Percentiles rank a stretch among this genome's conserved stretches.
These are phyloP conservation scores for Termitomyces sp. DNA, from an alignment of 768 basidiomycete species.

Conservation along the genomic window DNA sequence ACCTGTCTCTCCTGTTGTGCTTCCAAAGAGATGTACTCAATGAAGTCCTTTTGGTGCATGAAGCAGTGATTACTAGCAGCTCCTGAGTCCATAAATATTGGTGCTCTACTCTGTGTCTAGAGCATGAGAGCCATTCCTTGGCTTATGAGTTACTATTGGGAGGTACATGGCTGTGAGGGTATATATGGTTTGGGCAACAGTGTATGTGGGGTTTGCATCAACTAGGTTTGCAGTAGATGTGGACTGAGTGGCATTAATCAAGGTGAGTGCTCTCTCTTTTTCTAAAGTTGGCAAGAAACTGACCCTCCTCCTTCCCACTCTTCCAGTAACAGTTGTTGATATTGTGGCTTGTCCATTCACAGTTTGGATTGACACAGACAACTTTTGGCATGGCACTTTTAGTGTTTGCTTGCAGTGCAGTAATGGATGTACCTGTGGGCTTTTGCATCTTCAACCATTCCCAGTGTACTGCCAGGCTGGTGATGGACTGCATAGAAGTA, in stretches of 20 bases:
- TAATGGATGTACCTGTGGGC: neutral
- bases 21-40: neutral
- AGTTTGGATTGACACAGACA: neutral
- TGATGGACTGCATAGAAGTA: neutral
- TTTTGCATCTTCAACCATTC: neutral
- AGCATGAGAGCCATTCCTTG: neutral
- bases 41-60: neutral
- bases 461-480: neutral
- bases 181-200: neutral
- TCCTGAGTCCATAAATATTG: neutral
- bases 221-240: neutral
- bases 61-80: neutral
- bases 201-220: neutral
- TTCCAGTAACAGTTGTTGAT: neutral
- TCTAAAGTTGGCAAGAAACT: neutral
- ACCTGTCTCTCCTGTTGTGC: too few species aligned
- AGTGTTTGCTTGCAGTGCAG: neutral
- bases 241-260: neutral
- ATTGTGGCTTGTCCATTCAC: neutral
- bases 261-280: neutral
- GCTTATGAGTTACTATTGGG: neutral
- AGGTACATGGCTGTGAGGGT: neutral
- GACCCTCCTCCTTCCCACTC: neutral
- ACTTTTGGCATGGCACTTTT: neutral
- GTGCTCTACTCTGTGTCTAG: neutral